These are phyloP conservation scores for Tolypocladium ovalisporum DNA, from an alignment of 2,329 filamentous ascomycete genomes.

Conservation along the genomic window DNA sequence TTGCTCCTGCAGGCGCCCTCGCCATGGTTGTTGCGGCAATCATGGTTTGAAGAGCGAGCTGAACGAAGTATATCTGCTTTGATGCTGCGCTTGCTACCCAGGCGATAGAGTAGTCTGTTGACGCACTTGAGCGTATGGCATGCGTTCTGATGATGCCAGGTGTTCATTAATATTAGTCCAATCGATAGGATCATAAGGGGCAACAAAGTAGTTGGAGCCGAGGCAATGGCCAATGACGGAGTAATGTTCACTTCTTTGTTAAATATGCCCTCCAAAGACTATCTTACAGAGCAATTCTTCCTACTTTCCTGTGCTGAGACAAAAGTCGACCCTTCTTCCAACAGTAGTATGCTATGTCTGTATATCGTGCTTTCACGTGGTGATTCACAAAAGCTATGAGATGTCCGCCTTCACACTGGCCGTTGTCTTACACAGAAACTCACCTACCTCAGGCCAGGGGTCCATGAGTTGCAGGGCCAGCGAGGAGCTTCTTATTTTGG, in stretches of 20 bases:
- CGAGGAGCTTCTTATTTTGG: no score
- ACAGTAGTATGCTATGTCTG: background rate
- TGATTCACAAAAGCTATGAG: no score
- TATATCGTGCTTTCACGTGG: no score
- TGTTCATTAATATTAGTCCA: background rate
- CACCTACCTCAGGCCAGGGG: no score
- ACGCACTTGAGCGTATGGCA: background rate
- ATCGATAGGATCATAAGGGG: background rate
- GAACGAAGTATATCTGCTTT: background rate
- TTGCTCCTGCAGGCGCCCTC: conserved; percentile 6
- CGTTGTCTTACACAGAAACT: no score
- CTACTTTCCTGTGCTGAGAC: background rate
- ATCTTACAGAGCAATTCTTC: background rate
- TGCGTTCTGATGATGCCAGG: background rate
- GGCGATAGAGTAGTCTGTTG: background rate
- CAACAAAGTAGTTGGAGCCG: background rate
- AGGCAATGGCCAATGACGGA: background rate
- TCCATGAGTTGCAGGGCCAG: no score
- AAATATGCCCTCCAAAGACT: background rate
- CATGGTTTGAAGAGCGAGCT: background rate
- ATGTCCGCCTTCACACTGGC: no score
- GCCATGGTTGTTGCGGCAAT: conserved; percentile 4
- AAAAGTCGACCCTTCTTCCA: background rate
- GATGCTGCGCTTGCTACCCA: background rate
- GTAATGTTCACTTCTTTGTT: background rate